Evolutionary conservation across 805 yeast genomes (phyloP).

Genomic region (Candida hispaniensis): DNA sequence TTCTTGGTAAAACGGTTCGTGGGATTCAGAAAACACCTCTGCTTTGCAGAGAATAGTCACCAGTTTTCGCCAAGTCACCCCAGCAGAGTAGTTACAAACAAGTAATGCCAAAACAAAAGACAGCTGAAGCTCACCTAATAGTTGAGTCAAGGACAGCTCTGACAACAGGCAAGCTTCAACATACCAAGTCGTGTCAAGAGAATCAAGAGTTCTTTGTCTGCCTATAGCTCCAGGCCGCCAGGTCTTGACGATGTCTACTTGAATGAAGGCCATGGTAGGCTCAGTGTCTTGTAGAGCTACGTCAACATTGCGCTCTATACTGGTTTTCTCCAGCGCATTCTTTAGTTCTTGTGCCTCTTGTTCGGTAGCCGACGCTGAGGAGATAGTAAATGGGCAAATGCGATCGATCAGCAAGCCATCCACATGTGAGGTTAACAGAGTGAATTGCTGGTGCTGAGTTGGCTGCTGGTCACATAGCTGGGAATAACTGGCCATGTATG

Average conservation of each 20-base stretch:
- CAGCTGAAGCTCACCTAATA: constrained; percentile 47
- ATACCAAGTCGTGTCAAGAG: constrained; percentile 54
- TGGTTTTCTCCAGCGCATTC: constrained; percentile 31
- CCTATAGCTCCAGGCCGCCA: constrained; percentile 32
- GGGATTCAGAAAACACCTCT: constrained; percentile 24
- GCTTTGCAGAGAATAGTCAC: constrained; percentile 36
- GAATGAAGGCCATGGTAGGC: constrained; percentile 31
- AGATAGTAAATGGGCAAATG: too few species aligned
- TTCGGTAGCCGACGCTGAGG: constrained; percentile 40
- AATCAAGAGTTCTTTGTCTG: constrained; percentile 39
- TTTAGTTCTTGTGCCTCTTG: constrained; percentile 38
- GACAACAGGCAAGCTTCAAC: constrained; percentile 31
- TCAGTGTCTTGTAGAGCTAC: constrained; percentile 14
- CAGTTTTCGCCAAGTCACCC: constrained; percentile 52
- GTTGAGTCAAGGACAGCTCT: constrained; percentile 22
- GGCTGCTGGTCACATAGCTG: constrained; percentile 26
- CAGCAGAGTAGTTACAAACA: constrained; percentile 53
- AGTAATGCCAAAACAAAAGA: constrained; percentile 39
- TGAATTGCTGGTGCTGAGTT: too few species aligned
- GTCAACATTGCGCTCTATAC: constrained; percentile 20
- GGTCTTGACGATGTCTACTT: constrained; percentile 34
- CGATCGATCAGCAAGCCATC: too few species aligned
- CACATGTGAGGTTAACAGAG: too few species aligned
- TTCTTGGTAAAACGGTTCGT: constrained; percentile 25
- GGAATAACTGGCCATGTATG: constrained; percentile 36